Percentiles rank a stretch among this genome's conserved stretches.
phyloP scores from a whole-genome alignment of 1,139 yeast species.

The Taphrina pruni region DNA sequence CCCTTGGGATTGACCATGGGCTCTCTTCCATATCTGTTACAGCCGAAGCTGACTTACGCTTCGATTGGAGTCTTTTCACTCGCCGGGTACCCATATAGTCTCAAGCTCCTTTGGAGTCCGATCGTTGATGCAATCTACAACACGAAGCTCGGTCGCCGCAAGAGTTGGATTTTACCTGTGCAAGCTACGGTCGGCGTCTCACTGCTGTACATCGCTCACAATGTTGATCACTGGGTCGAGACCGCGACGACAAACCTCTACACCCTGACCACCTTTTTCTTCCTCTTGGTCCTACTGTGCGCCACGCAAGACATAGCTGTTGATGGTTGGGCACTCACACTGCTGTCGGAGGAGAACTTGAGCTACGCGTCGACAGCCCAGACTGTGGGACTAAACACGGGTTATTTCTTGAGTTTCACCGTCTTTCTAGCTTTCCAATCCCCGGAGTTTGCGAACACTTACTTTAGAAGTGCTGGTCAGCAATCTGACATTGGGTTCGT shows the following conservation, averaged over 20 bases:
- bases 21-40: slow-evolving; percentile 87
- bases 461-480: slow-evolving; percentile 59
- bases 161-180: slow-evolving; percentile 94
- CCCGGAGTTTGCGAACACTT: slow-evolving; percentile 88
- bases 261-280: slow-evolving; percentile 65
- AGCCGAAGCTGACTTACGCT: slow-evolving; percentile 80
- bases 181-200: slow-evolving; percentile 77
- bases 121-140: slow-evolving; percentile 86
- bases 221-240: slow-evolving; percentile 63
- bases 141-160: slow-evolving; percentile 73
- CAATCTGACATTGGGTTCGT: slow-evolving; percentile 73
- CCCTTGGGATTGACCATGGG: slow-evolving; percentile 98
- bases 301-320: slow-evolving; percentile 99
- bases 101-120: slow-evolving; percentile 94
- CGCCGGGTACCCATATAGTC: slow-evolving; percentile 92
- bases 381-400: slow-evolving; percentile 90
- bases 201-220: slow-evolving; percentile 66
- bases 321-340: slow-evolving; percentile 97
- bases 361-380: slow-evolving; percentile 98
- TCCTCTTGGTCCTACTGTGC: slow-evolving; percentile 78
- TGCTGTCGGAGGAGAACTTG: slow-evolving; percentile 74
- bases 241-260: slow-evolving; percentile 44
- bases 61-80: slow-evolving; percentile 89
- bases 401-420: slow-evolving; percentile 89
- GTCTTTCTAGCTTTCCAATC: slow-evolving; percentile 89